Evolutionary conservation across 2,329 filamentous ascomycete species (phyloP).

Genomic region (Cercospora janseana): DNA sequence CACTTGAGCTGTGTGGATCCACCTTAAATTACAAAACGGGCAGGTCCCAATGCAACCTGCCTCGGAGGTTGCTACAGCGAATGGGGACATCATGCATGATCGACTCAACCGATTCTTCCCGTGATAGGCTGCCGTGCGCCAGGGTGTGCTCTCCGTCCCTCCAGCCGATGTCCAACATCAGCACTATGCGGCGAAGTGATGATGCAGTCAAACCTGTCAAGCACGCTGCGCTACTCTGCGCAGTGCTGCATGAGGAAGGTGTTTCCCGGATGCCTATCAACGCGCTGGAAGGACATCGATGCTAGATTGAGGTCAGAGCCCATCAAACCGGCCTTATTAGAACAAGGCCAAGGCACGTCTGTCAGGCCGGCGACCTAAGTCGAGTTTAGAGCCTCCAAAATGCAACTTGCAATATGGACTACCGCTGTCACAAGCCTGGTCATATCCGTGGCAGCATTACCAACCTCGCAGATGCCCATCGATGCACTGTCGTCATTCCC

Average conservation of each 20-base stretch:
- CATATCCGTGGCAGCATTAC: neutral
- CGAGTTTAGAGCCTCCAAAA: conserved; percentile 1
- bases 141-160: neutral
- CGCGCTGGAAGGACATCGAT: neutral
- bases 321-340: neutral
- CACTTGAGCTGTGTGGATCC: no score
- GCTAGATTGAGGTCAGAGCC: neutral
- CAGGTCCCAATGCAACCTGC: neutral
- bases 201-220: neutral
- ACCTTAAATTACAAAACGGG: neutral
- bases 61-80: neutral
- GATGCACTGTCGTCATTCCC: conserved; percentile 33
- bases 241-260: neutral
- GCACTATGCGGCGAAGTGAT: neutral
- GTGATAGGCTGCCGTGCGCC: neutral
- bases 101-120: neutral
- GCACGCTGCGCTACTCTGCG: neutral
- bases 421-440: neutral
- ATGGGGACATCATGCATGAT: neutral
- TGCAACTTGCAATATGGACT: neutral
- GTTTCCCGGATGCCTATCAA: neutral
- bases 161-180: neutral
- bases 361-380: neutral
- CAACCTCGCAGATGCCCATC: neutral
- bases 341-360: neutral